Percentiles rank a stretch among this genome's conserved stretches.
These are phyloP conservation scores for Euphorbia celastroides DNA, from an alignment of 441 rosid species.

Conservation along the genomic window DNA sequence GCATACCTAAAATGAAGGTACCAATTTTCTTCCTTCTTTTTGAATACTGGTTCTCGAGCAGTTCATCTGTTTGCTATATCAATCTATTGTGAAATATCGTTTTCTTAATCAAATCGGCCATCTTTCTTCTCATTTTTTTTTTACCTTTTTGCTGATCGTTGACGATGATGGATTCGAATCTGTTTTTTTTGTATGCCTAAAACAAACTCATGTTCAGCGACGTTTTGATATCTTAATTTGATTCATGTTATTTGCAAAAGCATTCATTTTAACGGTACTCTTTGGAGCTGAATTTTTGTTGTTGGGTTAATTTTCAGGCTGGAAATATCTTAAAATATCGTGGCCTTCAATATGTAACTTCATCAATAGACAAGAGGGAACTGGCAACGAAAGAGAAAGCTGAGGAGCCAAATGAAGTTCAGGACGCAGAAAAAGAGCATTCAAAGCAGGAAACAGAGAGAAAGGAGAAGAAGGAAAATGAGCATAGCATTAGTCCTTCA, in stretches of 20 bases:
- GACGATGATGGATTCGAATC: slow-evolving; percentile 1
- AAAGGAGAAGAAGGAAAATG: slow-evolving; percentile 34
- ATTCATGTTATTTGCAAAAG: not conserved
- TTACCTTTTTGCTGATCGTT: not conserved
- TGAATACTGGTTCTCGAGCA: not conserved
- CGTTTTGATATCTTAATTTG: not conserved
- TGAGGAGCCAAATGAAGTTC: slow-evolving; percentile 31
- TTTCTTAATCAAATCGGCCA: not conserved
- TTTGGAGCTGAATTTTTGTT: not conserved
- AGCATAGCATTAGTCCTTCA: slow-evolving; percentile 46
- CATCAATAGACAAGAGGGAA: slow-evolving; percentile 67
- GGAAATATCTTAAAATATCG: slow-evolving; percentile 53
- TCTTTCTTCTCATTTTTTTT: not conserved
- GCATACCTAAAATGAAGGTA: slow-evolving; percentile 73
- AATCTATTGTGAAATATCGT: not conserved
- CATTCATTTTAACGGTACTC: not conserved
- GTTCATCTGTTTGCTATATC: slow-evolving; percentile 3
- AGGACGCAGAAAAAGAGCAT: slow-evolving; percentile 26
- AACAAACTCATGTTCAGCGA: not conserved
- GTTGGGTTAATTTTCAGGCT: slow-evolving; percentile 39
- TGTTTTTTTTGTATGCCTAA: not conserved
- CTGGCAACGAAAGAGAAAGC: slow-evolving; percentile 37
- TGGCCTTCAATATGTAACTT: slow-evolving; percentile 63
- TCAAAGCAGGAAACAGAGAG: slow-evolving; percentile 25
- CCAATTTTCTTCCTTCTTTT: not conserved